Percentiles rank a stretch among this genome's conserved stretches.
These are phyloP conservation scores for Candida rishiriensis DNA, from an alignment of 805 yeast species.

Conservation along the genomic window DNA sequence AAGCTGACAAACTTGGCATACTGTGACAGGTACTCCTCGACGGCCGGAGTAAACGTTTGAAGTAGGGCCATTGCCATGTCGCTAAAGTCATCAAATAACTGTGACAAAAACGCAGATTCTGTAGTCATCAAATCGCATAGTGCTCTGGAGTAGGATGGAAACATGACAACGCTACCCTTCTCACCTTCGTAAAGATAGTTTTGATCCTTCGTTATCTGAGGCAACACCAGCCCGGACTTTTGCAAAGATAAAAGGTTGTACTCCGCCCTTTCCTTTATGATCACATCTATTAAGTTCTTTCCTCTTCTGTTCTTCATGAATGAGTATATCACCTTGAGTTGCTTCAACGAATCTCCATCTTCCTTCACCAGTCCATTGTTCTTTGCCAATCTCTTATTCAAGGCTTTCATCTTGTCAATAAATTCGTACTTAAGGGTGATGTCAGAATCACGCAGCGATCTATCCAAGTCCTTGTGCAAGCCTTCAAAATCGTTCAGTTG, in stretches of 20 bases:
- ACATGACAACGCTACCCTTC: conserved; percentile 8
- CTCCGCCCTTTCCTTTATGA: conserved; percentile 39
- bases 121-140: conserved; percentile 9
- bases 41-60: conserved; percentile 49
- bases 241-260: conserved; percentile 41
- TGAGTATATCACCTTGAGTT: conserved; percentile 37
- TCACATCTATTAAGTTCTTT: conserved; percentile 29
- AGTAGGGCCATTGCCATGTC: conserved; percentile 46
- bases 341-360: conserved; percentile 32
- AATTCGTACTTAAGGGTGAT: conserved; percentile 47
- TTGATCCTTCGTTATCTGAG: conserved; percentile 24
- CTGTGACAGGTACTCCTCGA: conserved; percentile 37
- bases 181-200: conserved; percentile 29
- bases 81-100: conserved; percentile 33
- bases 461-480: conserved; percentile 54
- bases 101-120: conserved; percentile 18
- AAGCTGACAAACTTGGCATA: conserved; percentile 34
- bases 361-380: conserved; percentile 28
- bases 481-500: conserved; percentile 57
- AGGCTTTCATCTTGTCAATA: conserved; percentile 35
- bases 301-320: conserved; percentile 36
- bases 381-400: conserved; percentile 33
- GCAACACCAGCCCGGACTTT: conserved; percentile 38
- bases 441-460: conserved; percentile 54
- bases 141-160: conserved; percentile 13